Base-by-base conservation (phyloP, 306 rosid species). In the Pyrus bretschneideri region DNA sequence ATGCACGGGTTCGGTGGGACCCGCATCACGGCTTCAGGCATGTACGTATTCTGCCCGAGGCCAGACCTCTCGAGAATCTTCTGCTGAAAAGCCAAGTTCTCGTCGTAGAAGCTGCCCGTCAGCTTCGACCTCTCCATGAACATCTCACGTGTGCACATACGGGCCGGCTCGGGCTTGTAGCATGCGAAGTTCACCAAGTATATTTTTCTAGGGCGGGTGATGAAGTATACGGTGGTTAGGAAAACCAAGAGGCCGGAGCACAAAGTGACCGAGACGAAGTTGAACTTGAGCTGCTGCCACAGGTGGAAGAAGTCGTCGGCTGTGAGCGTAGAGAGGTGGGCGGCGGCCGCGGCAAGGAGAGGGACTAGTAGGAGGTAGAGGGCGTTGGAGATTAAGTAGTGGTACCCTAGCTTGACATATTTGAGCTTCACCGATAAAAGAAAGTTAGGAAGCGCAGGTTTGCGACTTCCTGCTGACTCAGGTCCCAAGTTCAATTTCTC, bases 321-420 rank as follows among this genome's bases (percentile, higher is more conserved):
- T 0, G 89, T 79, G 25, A 90, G 76, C 0, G 90, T 86, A 6
- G 97, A 87, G 5, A 91, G 84, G 35, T 90, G 94, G 7, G 89
- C 91, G 0, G 91, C 86, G 25, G 82, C 73, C 1, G 80, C 31
- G 3, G 63, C 81, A 0, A 94, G 49, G 9, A 91, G 44, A 0
- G 98, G 97, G 11, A 91, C 73, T 4, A 94, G 84, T 17, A 90
- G 6, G 8, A 94, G 83, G 89, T 88, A 94, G 93, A 91, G 80
- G 42, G 91, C 98, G 45, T 89, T 91, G 60, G 97, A 85, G 80
- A 94, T 94, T 11, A 94, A 22, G 79, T 83, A 88, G 46, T 94
- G 98, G 85, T 94, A 94, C 4, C 97, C 98, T 0, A 94, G 97
- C 42, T 94, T 94, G 27, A 93, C 98, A 30, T 93, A 93, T 72